Conservation (phyloP, 345 rosid genomes). For the Raphanus sativus region DNA sequence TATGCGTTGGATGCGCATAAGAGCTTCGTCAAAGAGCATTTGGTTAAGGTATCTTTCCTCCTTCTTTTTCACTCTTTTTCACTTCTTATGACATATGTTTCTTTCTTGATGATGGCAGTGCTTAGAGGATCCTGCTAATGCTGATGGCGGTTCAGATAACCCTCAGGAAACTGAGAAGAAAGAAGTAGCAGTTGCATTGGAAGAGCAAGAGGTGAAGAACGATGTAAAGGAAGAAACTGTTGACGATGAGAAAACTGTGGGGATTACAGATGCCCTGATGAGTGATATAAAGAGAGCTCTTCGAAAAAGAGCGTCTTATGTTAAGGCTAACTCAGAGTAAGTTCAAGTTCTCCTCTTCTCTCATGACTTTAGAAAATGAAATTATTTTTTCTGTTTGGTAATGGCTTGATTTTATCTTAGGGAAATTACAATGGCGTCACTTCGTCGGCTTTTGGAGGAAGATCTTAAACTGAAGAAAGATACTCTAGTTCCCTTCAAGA, state of each 20-base stretch:
- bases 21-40: slow-evolving; percentile 63
- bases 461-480: slow-evolving; percentile 68
- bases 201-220: slow-evolving; percentile 44
- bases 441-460: slow-evolving; percentile 79
- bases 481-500: slow-evolving; percentile 70
- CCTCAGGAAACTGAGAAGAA: slow-evolving; percentile 44
- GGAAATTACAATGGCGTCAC: slow-evolving; percentile 68
- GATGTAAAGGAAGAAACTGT: slow-evolving; percentile 38
- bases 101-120: slow-evolving; percentile 25
- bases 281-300: slow-evolving; percentile 57
- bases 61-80: neutral
- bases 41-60: slow-evolving; percentile 23
- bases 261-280: slow-evolving; percentile 48
- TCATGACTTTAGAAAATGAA: neutral
- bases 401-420: slow-evolving; percentile 35
- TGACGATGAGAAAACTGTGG: slow-evolving; percentile 30
- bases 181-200: slow-evolving; percentile 43
- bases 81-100: neutral
- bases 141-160: slow-evolving; percentile 48
- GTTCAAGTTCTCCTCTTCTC: neutral
- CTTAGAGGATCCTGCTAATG: slow-evolving; percentile 47
- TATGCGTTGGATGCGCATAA: slow-evolving; percentile 74
- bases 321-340: slow-evolving; percentile 74
- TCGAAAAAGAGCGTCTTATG: slow-evolving; percentile 55
- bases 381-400: neutral